Percentiles rank a stretch among this genome's conserved stretches.
These are phyloP conservation scores for Neofusicoccum ribis DNA, from an alignment of 2,329 filamentous ascomycete species.

Conservation along the genomic window DNA sequence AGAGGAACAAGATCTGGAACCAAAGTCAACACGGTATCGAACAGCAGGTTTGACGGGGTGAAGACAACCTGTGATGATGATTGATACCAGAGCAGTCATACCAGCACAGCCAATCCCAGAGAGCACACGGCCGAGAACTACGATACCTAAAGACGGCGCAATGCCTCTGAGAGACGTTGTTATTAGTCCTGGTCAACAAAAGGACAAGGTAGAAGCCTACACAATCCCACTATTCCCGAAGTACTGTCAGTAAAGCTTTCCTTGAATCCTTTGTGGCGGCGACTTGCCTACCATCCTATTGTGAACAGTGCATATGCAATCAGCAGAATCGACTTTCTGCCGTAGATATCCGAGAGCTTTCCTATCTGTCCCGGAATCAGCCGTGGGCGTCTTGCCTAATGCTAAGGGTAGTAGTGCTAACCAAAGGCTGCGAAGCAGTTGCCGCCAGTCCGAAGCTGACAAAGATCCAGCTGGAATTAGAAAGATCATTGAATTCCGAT, in stretches of 20 bases:
- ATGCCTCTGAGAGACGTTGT: constrained; percentile 33
- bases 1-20: constrained; percentile 53
- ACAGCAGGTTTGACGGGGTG: no score
- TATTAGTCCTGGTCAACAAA: background rate
- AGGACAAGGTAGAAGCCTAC: background rate
- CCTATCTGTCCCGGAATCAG: constrained; percentile 36
- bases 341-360: constrained; percentile 48
- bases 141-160: constrained; percentile 38
- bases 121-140: constrained; percentile 43
- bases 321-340: constrained; percentile 43
- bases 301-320: constrained; percentile 44
- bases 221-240: background rate
- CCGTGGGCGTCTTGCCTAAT: background rate
- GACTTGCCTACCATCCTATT: constrained; percentile 36
- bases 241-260: no score
- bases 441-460: constrained; percentile 46
- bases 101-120: constrained; percentile 49
- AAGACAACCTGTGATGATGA: constrained; percentile 16
- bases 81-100: constrained; percentile 31
- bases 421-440: constrained; percentile 42
- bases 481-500: constrained; percentile 46
- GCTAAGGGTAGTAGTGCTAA: background rate
- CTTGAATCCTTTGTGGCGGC: background rate
- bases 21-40: constrained; percentile 23
- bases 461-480: constrained; percentile 46